Percentiles rank a stretch among this genome's conserved stretches.
phyloP scores from a whole-genome alignment of 208 protist genomes.

The Acanthamoeba sp. region DNA sequence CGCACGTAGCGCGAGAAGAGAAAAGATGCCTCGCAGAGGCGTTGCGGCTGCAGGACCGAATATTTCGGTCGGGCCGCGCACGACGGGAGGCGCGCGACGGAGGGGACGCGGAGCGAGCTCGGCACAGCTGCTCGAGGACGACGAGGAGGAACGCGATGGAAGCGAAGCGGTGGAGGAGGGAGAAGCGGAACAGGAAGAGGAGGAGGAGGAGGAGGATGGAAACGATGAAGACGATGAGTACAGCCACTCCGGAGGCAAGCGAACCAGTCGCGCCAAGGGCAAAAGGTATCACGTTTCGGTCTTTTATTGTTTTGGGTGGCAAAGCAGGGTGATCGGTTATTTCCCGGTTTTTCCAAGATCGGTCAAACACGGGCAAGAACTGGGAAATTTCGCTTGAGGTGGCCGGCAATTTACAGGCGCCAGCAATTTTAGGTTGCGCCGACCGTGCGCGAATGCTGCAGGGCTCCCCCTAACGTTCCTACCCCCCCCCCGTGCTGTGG shows the following conservation, averaged over 20 bases:
- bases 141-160: not conserved
- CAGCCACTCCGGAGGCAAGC: slow-evolving; percentile 1
- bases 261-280: not conserved
- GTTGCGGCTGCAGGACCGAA: not conserved
- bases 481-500: not conserved
- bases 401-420: no score
- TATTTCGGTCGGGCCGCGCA: not conserved
- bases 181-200: not conserved
- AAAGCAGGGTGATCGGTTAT: not conserved
- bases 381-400: not conserved
- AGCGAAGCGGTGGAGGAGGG: not conserved
- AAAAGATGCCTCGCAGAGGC: not conserved
- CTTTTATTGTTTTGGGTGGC: not conserved
- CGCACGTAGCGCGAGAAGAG: not conserved
- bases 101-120: not conserved
- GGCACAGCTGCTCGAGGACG: not conserved
- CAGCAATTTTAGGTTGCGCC: no score
- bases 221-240: not conserved
- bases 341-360: not conserved
- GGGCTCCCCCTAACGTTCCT: not conserved
- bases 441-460: not conserved
- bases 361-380: no score
- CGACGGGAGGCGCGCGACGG: not conserved
- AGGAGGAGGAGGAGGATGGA: not conserved
- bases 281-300: not conserved